Evolutionary conservation across 768 basidiomycete species (phyloP), one percentile per base, ranked within the genome.

Genomic region (Kwoniella newhampshirensis): DNA sequence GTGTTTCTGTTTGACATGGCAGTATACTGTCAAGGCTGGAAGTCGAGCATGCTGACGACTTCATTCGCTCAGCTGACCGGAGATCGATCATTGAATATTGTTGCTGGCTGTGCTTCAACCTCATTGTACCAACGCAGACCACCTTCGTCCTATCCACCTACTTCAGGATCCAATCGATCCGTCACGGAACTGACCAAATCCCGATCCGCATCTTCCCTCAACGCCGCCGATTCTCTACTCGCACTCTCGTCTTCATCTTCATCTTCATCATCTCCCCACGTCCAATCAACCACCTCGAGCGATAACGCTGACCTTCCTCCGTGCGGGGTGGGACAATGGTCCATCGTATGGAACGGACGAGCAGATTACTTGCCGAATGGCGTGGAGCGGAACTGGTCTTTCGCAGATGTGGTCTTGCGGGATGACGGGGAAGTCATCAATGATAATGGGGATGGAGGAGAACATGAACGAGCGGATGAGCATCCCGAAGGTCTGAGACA

Each of bases 331-430:
- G 76, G 75, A 2, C 66, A 67, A 46, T 77, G 73, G 72, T 69
- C 71, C 12, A 63, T 70, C 27, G 49, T 65, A 11, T 74, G 61
- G 63, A 62, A 68, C 20, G 76, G 76, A 26, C 43, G 66, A 40
- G 76, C 75, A 13, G 68, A 71, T 42, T 75, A 74, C 47, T 57
- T 77, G n/a, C 59, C 63, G 1, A 73, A 75, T 23, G 76, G 76
- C 4, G 51, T 76, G 12, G 76, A 77, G 61, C 48, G 76, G 36
- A 63, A 77, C 59, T 77, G 76, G 76, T 63, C 63, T 32, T 73
- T 75, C 54, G 41, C 48, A n/a, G 74, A 77, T 48, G 71, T 64
- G 20, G 63, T 73, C 4, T 37, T 75, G 12, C 62, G 57, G 4
- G 64, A 69, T 18, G 43, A 58, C 35, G 75, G 76, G 20, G 71